Percentiles rank a stretch among this genome's conserved stretches.
These are phyloP conservation scores for Fusarium ambrosium DNA, from an alignment of 2,329 filamentous ascomycete species.

Conservation along the genomic window DNA sequence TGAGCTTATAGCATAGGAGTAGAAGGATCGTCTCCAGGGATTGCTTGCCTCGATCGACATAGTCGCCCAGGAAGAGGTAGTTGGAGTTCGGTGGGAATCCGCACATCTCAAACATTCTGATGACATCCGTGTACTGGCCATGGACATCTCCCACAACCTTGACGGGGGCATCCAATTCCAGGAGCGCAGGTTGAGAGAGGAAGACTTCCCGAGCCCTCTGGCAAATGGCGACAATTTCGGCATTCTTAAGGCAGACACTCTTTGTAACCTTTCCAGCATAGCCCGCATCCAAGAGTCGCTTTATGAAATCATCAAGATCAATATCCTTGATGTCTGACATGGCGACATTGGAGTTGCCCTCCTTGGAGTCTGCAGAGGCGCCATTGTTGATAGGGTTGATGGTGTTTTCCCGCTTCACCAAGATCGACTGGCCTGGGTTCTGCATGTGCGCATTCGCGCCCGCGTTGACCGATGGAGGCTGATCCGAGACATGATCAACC, in stretches of 20 bases:
- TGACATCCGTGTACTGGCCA: constrained; percentile 98
- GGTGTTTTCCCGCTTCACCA: constrained; percentile 83
- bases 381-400: constrained; percentile 73
- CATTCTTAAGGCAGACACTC: constrained; percentile 96
- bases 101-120: constrained; percentile 97
- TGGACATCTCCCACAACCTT: constrained; percentile 99
- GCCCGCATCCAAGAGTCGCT: constrained; percentile 90
- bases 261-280: constrained; percentile 98
- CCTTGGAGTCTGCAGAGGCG: constrained; percentile 60
- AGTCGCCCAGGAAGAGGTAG: constrained; percentile 99
- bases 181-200: constrained; percentile 88
- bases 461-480: constrained; percentile 78
- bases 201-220: constrained; percentile 89
- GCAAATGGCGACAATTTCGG: constrained; percentile 95
- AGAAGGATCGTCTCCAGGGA: constrained; percentile 98
- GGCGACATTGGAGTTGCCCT: constrained; percentile 72
- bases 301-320: constrained; percentile 97
- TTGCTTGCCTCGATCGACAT: constrained; percentile 99
- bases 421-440: constrained; percentile 87
- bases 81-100: constrained; percentile 99
- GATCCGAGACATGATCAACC: constrained; percentile 94
- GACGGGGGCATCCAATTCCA: constrained; percentile 94
- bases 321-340: constrained; percentile 93
- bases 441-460: constrained; percentile 70
- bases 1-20: constrained; percentile 98